phyloP scores from a whole-genome alignment of 2,329 filamentous ascomycete genomes.

The Metarhizium brunneum region DNA sequence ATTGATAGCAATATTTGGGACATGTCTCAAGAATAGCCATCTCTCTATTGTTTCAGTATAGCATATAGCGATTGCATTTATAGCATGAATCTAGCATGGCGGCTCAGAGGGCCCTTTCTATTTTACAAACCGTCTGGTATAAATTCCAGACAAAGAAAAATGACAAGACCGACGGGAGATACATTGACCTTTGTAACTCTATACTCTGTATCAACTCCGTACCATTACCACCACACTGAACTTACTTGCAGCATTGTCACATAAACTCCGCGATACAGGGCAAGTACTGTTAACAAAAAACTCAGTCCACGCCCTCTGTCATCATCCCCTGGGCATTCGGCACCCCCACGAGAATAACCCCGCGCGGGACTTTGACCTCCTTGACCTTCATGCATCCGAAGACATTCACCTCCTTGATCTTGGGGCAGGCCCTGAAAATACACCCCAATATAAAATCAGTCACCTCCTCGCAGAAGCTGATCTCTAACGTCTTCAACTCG shows the following conservation, averaged over 20 bases:
- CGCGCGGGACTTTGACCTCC: slow-evolving; percentile 42
- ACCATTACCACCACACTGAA: background rate
- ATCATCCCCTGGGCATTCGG: slow-evolving; percentile 52
- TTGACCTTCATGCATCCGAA: slow-evolving; percentile 58
- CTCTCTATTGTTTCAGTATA: too few relatives aligned
- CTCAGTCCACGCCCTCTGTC: slow-evolving; percentile 35
- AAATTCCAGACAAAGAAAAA: background rate
- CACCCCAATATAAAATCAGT: slow-evolving; percentile 54
- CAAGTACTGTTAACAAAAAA: background rate
- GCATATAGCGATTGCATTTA: too few relatives aligned
- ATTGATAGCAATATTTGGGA: too few relatives aligned
- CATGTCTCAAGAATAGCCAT: too few relatives aligned
- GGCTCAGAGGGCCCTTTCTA: too few relatives aligned
- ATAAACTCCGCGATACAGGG: background rate
- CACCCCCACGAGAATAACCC: slow-evolving; percentile 47
- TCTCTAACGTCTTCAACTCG: slow-evolving; percentile 60
- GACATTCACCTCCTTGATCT: slow-evolving; percentile 48
- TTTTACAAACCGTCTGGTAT: background rate
- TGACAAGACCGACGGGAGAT: background rate
- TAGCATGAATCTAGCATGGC: too few relatives aligned
- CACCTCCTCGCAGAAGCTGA: slow-evolving; percentile 65
- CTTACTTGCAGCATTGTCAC: background rate
- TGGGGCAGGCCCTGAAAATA: slow-evolving; percentile 57
- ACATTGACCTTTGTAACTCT: background rate
- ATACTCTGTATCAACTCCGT: background rate